A percentile compares a stretch with the other conserved stretches of the same genome.
These are phyloP conservation scores for Umbilicaria muhlenbergii DNA, from an alignment of 495 filamentous ascomycete genomes.

Conservation along the genomic window DNA sequence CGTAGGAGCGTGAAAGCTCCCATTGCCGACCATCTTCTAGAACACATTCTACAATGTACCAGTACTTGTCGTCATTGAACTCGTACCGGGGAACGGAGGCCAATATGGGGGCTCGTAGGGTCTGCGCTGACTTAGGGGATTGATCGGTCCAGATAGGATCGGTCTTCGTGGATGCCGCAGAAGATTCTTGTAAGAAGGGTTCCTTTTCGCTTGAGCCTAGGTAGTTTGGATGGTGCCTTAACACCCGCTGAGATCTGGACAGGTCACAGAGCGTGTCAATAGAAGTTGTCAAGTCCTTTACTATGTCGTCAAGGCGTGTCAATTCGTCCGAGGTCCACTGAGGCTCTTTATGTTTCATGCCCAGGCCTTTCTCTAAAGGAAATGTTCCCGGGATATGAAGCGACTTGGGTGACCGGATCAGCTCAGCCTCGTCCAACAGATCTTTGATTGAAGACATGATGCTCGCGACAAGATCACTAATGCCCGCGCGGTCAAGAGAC, in stretches of 20 bases:
- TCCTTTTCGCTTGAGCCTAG: background rate
- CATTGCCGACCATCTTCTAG: constrained; percentile 80
- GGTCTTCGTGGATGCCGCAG: background rate
- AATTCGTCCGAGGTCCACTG: constrained; percentile 36
- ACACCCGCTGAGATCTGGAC: constrained; percentile 46
- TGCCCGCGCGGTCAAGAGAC: constrained; percentile 63
- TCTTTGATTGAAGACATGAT: constrained; percentile 84
- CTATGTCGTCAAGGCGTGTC: constrained; percentile 38
- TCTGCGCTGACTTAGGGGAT: constrained; percentile 6
- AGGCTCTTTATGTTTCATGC: constrained; percentile 9
- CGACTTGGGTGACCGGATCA: constrained; percentile 38
- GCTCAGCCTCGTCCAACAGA: constrained; percentile 70
- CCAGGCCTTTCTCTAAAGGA: constrained; percentile 16
- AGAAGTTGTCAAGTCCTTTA: constrained; percentile 63
- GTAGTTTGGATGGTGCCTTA: constrained; percentile 24
- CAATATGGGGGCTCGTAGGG: constrained; percentile 39
- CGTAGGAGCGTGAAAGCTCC: constrained; percentile 80
- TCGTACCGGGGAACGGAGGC: constrained; percentile 80
- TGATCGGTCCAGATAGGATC: background rate
- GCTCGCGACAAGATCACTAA: constrained; percentile 74
- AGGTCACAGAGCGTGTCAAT: constrained; percentile 87
- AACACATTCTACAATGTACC: constrained; percentile 81
- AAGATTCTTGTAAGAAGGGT: background rate
- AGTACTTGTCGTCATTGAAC: constrained; percentile 90
- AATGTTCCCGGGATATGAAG: constrained; percentile 6